phyloP scores from a whole-genome alignment of 352 stramenopile species.

The Pythium grandisporangium region DNA sequence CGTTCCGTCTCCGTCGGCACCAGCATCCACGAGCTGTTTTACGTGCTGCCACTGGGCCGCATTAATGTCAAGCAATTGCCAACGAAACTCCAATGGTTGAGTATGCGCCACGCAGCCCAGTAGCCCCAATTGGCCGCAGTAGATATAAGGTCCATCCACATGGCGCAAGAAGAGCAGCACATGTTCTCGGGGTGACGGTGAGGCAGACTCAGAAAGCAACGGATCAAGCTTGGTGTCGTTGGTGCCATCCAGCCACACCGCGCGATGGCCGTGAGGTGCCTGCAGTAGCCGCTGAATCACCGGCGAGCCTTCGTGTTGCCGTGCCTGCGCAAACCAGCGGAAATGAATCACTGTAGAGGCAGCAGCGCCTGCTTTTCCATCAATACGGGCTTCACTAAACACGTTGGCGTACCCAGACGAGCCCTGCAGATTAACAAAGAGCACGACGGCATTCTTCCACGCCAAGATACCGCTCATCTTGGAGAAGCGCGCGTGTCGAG shows the following conservation, averaged over 20 bases:
- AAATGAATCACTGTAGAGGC: slow-evolving; percentile 28
- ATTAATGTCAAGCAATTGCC: slow-evolving; percentile 43
- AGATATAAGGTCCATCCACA: slow-evolving; percentile 49
- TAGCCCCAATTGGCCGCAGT: slow-evolving; percentile 48
- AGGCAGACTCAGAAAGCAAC: neutral
- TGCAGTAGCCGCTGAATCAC: slow-evolving; percentile 20
- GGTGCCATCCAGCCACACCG: slow-evolving; percentile 19
- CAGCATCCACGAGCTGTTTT: slow-evolving; percentile 14
- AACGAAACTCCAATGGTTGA: slow-evolving; percentile 50
- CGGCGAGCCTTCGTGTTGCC: slow-evolving; percentile 17
- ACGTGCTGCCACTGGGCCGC: slow-evolving; percentile 17
- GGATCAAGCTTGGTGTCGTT: slow-evolving; percentile 9
- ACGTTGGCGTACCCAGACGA: slow-evolving; percentile 30
- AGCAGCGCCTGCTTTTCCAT: neutral
- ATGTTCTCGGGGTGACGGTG: slow-evolving; percentile 1
- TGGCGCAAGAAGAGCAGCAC: slow-evolving; percentile 49
- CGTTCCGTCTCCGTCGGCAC: too few relatives aligned
- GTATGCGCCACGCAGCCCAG: slow-evolving; percentile 19
- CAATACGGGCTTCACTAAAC: slow-evolving; percentile 29
- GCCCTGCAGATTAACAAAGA: slow-evolving; percentile 45
- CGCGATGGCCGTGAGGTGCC: slow-evolving; percentile 16
- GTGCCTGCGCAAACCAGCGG: slow-evolving; percentile 39
- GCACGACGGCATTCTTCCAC: slow-evolving; percentile 38
- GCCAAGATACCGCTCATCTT: slow-evolving; percentile 39
- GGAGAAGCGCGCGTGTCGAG: slow-evolving; percentile 15